Percentiles rank a stretch among this genome's conserved stretches.
Conservation (phyloP, 2,329 filamentous ascomycete species). For the Penicillium sp. region DNA sequence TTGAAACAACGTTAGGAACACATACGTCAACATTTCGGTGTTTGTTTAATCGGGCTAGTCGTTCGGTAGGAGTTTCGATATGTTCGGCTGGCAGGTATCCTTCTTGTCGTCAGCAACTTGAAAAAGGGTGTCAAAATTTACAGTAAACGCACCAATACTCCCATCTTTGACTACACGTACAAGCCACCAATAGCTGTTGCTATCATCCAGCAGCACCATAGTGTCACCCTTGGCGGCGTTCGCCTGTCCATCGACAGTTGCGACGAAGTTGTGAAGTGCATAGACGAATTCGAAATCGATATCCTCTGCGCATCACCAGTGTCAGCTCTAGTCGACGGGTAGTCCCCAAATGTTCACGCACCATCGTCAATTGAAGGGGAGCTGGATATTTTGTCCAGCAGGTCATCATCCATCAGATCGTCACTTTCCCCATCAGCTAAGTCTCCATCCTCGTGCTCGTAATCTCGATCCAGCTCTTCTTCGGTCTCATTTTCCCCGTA, state of each 20-base stretch:
- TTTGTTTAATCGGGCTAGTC: constrained; percentile 91
- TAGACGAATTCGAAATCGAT: constrained; percentile 99
- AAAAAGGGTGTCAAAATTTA: not conserved
- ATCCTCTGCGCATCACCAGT: constrained; percentile 94
- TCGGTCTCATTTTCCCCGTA: constrained; percentile 36
- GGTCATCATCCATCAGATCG: constrained; percentile 81
- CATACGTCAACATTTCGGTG: constrained; percentile 96
- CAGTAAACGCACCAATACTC: constrained; percentile 69
- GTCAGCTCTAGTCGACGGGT: not conserved
- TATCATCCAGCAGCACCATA: constrained; percentile 97
- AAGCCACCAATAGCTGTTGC: constrained; percentile 99
- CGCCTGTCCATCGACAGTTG: constrained; percentile 95
- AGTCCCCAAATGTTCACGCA: constrained; percentile 40
- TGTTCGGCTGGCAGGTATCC: constrained; percentile 96
- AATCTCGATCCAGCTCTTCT: constrained; percentile 20
- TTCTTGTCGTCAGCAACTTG: constrained; percentile 41
- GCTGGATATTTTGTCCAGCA: constrained; percentile 98
- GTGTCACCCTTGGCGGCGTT: constrained; percentile 98
- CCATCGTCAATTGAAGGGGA: constrained; percentile 99
- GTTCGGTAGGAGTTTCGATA: constrained; percentile 95
- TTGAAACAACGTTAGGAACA: constrained; percentile 7
- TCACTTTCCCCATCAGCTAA: constrained; percentile 34
- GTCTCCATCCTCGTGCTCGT: constrained; percentile 39
- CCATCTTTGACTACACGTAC: constrained; percentile 96
- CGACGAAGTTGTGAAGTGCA: constrained; percentile 94